phyloP scores from a whole-genome alignment of 148 eudicot genomes.

The Gaultheria prostrata region DNA sequence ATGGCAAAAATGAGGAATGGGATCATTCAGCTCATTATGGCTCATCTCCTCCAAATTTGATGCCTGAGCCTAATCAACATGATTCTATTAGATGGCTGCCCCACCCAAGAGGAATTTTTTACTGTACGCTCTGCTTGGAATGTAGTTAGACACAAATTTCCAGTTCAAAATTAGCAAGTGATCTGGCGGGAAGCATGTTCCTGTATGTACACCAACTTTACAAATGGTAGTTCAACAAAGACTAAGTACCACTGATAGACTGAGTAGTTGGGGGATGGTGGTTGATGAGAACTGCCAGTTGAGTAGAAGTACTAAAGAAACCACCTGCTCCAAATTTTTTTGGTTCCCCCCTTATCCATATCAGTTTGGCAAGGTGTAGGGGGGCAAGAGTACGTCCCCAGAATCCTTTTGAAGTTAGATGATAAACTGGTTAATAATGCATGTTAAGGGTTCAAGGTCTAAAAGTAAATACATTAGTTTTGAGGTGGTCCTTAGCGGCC shows the following conservation, averaged over 20 bases:
- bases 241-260: not conserved
- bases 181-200: not conserved
- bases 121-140: not conserved
- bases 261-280: not conserved
- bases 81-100: not conserved
- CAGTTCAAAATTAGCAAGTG: not conserved
- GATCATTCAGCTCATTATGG: not conserved
- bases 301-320: not conserved
- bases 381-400: not conserved
- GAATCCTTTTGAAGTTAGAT: not conserved
- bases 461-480: not conserved
- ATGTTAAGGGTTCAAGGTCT: not conserved
- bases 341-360: not conserved
- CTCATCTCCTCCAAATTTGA: not conserved
- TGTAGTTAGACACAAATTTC: not conserved
- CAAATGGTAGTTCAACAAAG: not conserved
- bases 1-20: not conserved
- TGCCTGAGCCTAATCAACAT: not conserved
- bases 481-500: not conserved
- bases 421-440: not conserved
- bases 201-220: not conserved
- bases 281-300: not conserved
- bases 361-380: not conserved
- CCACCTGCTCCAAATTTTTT: not conserved
- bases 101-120: not conserved